These are phyloP conservation scores for Rhizopus delemar DNA, from an alignment of 371 early-diverging fungal species.

Conservation along the genomic window DNA sequence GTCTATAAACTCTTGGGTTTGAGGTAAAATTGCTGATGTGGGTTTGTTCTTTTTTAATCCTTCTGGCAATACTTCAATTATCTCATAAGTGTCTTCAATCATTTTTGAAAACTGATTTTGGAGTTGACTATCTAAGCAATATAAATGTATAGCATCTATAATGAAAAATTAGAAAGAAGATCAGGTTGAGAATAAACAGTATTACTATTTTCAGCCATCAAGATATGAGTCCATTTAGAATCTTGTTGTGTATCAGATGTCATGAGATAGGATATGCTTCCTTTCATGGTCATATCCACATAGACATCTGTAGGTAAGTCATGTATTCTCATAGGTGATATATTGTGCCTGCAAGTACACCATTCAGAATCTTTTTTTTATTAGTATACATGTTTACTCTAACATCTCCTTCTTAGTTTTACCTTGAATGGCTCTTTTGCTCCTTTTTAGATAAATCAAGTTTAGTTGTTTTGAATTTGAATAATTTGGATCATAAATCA, in stretches of 20 bases:
- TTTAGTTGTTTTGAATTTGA: constrained; percentile 21
- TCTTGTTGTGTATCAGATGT: constrained; percentile 17
- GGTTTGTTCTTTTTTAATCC: not conserved
- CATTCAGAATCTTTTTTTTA: constrained; percentile 28
- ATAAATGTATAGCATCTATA: constrained; percentile 25
- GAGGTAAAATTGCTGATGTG: not conserved
- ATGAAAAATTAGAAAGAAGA: not conserved
- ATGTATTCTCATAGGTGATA: constrained; percentile 27
- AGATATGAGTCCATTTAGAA: constrained; percentile 31
- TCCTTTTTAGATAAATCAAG: constrained; percentile 30
- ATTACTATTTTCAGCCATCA: constrained; percentile 37
- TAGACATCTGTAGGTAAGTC: constrained; percentile 32
- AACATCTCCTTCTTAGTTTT: constrained; percentile 3
- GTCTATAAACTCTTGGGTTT: constrained; percentile 22
- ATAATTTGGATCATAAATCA: constrained; percentile 23
- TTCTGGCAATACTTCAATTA: constrained; percentile 15
- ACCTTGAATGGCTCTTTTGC: constrained; percentile 30
- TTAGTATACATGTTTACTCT: too few relatives aligned
- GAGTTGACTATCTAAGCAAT: constrained; percentile 24
- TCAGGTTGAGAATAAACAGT: not conserved
- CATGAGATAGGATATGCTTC: constrained; percentile 37
- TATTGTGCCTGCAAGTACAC: constrained; percentile 36
- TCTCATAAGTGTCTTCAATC: not conserved
- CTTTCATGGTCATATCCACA: constrained; percentile 32
- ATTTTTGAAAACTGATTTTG: constrained; percentile 21